Evolutionary conservation across 2,329 filamentous ascomycete species (phyloP), one percentile per base, ranked within the genome.

Genomic region (Ceratocystis huliohia): DNA sequence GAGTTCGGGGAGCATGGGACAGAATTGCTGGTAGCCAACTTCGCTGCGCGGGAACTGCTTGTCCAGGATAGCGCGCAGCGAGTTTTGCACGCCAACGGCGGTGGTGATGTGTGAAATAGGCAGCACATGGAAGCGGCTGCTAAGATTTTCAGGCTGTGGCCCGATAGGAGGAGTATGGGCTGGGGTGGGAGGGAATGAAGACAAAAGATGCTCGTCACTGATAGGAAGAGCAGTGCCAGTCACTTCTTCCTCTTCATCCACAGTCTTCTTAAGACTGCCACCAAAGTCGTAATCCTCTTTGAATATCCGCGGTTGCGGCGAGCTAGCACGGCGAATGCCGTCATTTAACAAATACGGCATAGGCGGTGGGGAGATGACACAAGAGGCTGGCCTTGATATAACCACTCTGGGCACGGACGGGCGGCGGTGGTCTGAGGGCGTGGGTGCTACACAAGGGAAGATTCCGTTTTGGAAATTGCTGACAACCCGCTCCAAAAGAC

Each of bases 21-120:
- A 76, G 69, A 80, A 78, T 61, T 81, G 80, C 5, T 76, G 76
- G 65, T 80, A 82, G 1, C 77, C 78, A 5, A 76, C 71, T 1
- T 78, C 75, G 44, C 78, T 77, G 0, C 78, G 75, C 0, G 81
- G 79, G 64, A 85, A 83, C 67, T 81, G 78, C 1, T 74, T 72
- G 61, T 76, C 78, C 0, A 87, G 75, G 2, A 84, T 72, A 17
- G 78, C 78, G 2, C 84, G 78, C 17, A 87, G 73, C 0, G 79
- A 78, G 70, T 86, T 85, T 69, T 87, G 84, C 5, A 83, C 74
- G 0, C 76, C 75, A 2, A 85, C 77, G 0, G 82, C 79, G 2
- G 80, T 82, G 66, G 79, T 76, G 28, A 75, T 74, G 20, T 73
- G 71, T 2, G 72, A 72, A 1, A 77, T 74, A 10, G 73, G 71